Evolutionary conservation across 805 yeast genomes (phyloP), one percentile per base, ranked within the genome.

Genomic region (Clavispora phyllophila): DNA sequence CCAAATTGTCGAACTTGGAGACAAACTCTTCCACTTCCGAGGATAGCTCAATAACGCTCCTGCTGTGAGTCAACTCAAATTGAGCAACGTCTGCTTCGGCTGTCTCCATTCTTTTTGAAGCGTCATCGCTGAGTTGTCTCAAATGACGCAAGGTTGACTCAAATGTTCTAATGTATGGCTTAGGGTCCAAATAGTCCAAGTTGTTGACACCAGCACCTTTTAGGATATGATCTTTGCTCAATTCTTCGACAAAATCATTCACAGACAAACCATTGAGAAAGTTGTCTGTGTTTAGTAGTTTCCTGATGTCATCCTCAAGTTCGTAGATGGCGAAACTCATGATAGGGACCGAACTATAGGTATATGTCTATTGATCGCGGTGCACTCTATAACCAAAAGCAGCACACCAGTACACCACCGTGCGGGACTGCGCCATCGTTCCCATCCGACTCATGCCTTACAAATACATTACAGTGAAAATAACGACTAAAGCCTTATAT

Each of bases 161-260:
- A 61, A 93, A 90, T 0, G 96, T 87, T 51, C 96, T 77, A 37
- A 91, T 91, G 58, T 87, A 93, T 2, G 98, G 98, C 56, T 87
- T 88, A 1, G 98, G 96, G 56, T 93, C 96, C 42, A 88, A 63
- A 55, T 73, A 74, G 39, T 76, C 79, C 25, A 75, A 58, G 33
- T 75, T 68, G 44, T 76, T 73, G 23, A 72, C 77, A 47, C 73
- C 78, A 7, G 75, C 73, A 10, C 72, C 75, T 45, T 73, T 71
- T 23, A 69, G 52, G 13, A 76, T 69, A 49, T 84, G 86, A 55
- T 82, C 84, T 55, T 80, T 79, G 47, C 90, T 78, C 50, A 90
- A 67, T 55, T 79, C 84, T 57, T 89, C 93, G 22, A 89, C 79
- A 60, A 89, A 87, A 42, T 87, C 91, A 46, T 82, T 76, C 2